phyloP scores from a whole-genome alignment of 352 stramenopile species.

The Phytophthora aleatoria region DNA sequence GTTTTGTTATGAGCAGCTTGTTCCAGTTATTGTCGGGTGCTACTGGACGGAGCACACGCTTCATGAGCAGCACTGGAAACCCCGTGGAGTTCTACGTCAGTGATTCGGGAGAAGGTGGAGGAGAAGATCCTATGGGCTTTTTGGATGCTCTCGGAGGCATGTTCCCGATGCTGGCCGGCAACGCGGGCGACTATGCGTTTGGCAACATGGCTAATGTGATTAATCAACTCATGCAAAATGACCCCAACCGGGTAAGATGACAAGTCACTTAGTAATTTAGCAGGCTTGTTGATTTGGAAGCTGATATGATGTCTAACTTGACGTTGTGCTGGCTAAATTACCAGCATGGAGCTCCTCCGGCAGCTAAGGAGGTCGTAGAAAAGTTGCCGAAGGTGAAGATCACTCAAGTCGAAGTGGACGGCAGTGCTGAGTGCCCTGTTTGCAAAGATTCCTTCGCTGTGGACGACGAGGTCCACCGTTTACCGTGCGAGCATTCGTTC shows the following conservation, averaged over 20 bases:
- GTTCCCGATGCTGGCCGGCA: slow-evolving; percentile 61
- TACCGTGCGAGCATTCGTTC: slow-evolving; percentile 82
- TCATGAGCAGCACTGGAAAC: slow-evolving; percentile 68
- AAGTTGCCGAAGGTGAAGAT: slow-evolving; percentile 79
- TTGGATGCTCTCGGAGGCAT: slow-evolving; percentile 68
- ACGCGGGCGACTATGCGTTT: slow-evolving; percentile 84
- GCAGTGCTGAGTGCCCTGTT: slow-evolving; percentile 80
- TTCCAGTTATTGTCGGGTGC: slow-evolving; percentile 51
- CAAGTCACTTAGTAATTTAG: neutral
- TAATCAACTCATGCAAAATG: slow-evolving; percentile 91
- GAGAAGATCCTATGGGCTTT: slow-evolving; percentile 51
- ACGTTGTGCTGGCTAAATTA: slow-evolving; percentile 7
- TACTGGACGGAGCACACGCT: slow-evolving; percentile 45
- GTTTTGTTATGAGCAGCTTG: slow-evolving; percentile 34
- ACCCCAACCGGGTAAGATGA: slow-evolving; percentile 75
- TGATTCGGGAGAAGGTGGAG: slow-evolving; percentile 46
- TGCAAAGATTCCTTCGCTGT: slow-evolving; percentile 89
- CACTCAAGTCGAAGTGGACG: slow-evolving; percentile 72
- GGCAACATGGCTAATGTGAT: slow-evolving; percentile 86
- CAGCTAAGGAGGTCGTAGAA: slow-evolving; percentile 77
- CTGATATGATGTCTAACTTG: slow-evolving; percentile 17
- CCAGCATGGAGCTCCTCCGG: slow-evolving; percentile 80
- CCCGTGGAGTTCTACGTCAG: slow-evolving; percentile 84
- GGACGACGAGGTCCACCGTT: slow-evolving; percentile 70
- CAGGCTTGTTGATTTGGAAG: slow-evolving; percentile 3